A percentile compares a stretch with the other conserved stretches of the same genome.
These are phyloP conservation scores for Volvox carteri DNA, from an alignment of 163 green algal species.

Conservation along the genomic window DNA sequence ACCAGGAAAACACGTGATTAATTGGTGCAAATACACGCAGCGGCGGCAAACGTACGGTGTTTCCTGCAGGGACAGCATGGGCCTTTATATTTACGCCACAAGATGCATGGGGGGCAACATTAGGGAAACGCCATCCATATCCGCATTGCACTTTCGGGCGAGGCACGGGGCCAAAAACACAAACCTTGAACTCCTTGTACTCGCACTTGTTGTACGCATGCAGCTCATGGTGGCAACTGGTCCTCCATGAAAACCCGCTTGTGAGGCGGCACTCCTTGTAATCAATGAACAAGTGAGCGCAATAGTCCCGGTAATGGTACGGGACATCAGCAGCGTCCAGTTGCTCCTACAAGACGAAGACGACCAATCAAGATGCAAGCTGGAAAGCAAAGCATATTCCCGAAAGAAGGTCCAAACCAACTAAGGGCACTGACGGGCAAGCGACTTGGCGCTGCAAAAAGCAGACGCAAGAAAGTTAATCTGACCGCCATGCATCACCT, in stretches of 20 bases:
- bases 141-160: neutral
- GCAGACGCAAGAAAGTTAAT: neutral
- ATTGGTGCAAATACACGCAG: too few species aligned
- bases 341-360: slow-evolving; percentile 81
- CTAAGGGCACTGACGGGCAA: neutral
- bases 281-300: slow-evolving; percentile 94
- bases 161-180: neutral
- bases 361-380: neutral
- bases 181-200: slow-evolving; percentile 93
- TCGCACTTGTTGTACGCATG: slow-evolving; percentile 98
- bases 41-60: too few species aligned
- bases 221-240: slow-evolving; percentile 88
- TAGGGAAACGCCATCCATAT: neutral
- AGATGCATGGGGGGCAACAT: slow-evolving; percentile 17
- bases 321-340: slow-evolving; percentile 88
- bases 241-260: slow-evolving; percentile 62
- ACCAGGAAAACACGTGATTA: too few species aligned
- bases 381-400: neutral
- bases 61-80: too few species aligned
- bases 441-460: neutral
- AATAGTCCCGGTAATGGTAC: slow-evolving; percentile 92
- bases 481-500: slow-evolving; percentile 54
- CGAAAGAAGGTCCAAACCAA: neutral
- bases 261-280: slow-evolving; percentile 93
- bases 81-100: too few species aligned